These are phyloP conservation scores for Beauveria brongniartii DNA, from an alignment of 2,329 filamentous ascomycete genomes.

Conservation along the genomic window DNA sequence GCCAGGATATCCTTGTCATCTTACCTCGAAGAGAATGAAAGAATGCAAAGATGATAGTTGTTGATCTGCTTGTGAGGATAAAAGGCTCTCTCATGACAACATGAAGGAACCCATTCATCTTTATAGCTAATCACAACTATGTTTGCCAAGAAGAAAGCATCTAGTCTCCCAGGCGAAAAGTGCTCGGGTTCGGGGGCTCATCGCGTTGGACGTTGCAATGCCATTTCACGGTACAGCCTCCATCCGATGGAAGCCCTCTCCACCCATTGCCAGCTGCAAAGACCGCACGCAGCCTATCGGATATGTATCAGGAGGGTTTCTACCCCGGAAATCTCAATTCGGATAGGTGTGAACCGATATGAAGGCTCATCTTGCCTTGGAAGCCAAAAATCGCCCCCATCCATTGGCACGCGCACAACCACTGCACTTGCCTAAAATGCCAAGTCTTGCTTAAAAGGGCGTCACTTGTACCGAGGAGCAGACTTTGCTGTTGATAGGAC, in stretches of 20 bases:
- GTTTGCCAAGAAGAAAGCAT: background rate
- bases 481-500: background rate
- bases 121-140: background rate
- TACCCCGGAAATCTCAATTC: conserved; percentile 2
- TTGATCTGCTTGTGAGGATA: background rate
- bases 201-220: background rate
- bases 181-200: background rate
- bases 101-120: background rate
- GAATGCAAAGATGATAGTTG: background rate
- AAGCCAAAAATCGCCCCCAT: too few species aligned
- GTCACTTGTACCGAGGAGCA: background rate
- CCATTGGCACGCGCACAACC: background rate
- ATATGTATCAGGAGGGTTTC: conserved; percentile 9
- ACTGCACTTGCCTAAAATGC: background rate
- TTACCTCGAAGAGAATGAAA: conserved; percentile 11
- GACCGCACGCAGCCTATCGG: background rate
- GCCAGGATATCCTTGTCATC: background rate
- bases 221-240: background rate
- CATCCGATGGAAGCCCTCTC: background rate
- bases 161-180: too few species aligned
- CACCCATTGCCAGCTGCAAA: background rate
- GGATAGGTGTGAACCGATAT: conserved; percentile 10
- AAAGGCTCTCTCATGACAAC: conserved; percentile 13
- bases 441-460: background rate
- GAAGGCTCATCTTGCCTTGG: conserved; percentile 1